Conservation (phyloP, 148 eudicot species). For the Simmondsia chinensis region DNA sequence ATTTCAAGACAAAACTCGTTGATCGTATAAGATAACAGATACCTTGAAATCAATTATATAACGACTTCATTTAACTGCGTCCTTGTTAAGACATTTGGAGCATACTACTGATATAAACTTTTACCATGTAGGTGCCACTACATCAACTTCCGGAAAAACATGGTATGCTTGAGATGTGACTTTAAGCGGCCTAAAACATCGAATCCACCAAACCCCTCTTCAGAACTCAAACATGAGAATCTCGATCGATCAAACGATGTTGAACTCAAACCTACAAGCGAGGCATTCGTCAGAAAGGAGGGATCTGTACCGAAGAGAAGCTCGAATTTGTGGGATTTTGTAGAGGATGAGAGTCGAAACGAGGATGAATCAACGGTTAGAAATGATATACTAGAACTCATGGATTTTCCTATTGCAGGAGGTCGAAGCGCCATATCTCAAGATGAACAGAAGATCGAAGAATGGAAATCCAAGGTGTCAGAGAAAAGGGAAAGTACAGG, state of each 20-base stretch:
- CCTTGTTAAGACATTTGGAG: no score
- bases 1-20: no score
- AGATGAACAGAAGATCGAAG: slow-evolving; percentile 12
- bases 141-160: slow-evolving; percentile 53
- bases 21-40: no score
- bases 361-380: background rate
- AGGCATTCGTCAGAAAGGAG: slow-evolving; percentile 1
- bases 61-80: no score
- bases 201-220: background rate
- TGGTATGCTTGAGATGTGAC: slow-evolving; percentile 46
- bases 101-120: background rate
- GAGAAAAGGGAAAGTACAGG: slow-evolving; percentile 3
- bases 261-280: background rate
- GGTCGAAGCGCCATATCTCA: slow-evolving; percentile 26
- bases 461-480: slow-evolving; percentile 24
- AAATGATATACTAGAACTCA: slow-evolving; percentile 6
- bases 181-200: slow-evolving; percentile 35
- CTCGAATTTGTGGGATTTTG: slow-evolving; percentile 10
- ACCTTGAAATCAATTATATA: no score
- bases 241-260: background rate
- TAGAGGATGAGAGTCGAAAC: slow-evolving; percentile 11
- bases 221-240: slow-evolving; percentile 6
- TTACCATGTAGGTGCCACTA: slow-evolving; percentile 49
- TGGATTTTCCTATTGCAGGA: slow-evolving; percentile 26
- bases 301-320: slow-evolving; percentile 1